A percentile compares a stretch with the other conserved stretches of the same genome.
phyloP scores from a whole-genome alignment of 2,329 filamentous ascomycete species.

The Epichloe aotearoae region DNA sequence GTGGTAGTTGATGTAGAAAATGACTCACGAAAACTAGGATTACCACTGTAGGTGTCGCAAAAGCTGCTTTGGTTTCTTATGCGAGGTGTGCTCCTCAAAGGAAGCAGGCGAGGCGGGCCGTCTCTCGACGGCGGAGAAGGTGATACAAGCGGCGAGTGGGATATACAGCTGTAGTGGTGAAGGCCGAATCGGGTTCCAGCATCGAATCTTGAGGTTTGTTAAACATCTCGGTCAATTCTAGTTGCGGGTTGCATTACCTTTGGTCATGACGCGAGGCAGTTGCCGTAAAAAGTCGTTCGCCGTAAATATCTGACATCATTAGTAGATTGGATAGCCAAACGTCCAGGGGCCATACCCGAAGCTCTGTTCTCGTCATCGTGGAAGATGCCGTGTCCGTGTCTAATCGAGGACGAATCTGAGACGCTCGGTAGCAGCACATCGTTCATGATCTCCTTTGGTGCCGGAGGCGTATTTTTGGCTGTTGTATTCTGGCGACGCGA shows the following conservation, averaged over 20 bases:
- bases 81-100: conserved; percentile 12
- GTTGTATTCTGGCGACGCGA: conserved; percentile 12
- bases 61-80: conserved; percentile 8
- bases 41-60: conserved; percentile 3
- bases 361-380: conserved; percentile 15
- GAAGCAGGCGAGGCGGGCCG: conserved; percentile 13
- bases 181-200: conserved; percentile 20
- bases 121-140: conserved; percentile 20
- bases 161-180: conserved; percentile 22
- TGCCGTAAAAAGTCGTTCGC: conserved; percentile 11
- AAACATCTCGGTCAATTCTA: neutral
- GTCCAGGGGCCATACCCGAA: conserved; percentile 11
- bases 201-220: conserved; percentile 16
- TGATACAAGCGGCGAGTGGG: conserved; percentile 26
- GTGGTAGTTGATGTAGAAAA: neutral
- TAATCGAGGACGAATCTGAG: conserved; percentile 7
- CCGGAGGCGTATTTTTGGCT: conserved; percentile 7
- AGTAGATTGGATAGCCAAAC: conserved; percentile 5
- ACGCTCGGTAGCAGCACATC: neutral
- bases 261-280: conserved; percentile 10
- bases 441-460: conserved; percentile 5
- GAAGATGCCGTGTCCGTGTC: conserved; percentile 18
- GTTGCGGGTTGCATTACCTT: conserved; percentile 11
- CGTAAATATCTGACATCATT: conserved; percentile 13
- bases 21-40: conserved; percentile 6